These are phyloP conservation scores for Endothia cerciana DNA, from an alignment of 2,329 filamentous ascomycete species.

Conservation along the genomic window DNA sequence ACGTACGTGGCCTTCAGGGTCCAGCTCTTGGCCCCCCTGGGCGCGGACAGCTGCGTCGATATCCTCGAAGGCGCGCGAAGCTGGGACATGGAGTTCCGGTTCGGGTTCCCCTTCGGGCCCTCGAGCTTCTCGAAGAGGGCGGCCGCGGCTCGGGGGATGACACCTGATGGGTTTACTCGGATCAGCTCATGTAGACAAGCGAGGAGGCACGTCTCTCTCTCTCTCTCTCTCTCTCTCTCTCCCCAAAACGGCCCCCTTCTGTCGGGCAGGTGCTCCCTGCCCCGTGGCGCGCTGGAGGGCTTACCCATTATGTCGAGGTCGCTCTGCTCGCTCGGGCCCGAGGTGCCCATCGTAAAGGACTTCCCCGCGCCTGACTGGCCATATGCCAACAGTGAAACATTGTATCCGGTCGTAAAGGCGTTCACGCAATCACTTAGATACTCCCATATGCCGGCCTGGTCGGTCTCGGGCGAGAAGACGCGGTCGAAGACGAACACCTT, in stretches of 20 bases:
- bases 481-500: constrained; percentile 97
- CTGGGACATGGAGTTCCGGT: constrained; percentile 73
- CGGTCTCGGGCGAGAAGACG: constrained; percentile 82
- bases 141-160: constrained; percentile 89
- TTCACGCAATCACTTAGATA: constrained; percentile 89
- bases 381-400: constrained; percentile 95
- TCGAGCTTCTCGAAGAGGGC: constrained; percentile 88
- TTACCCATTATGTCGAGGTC: constrained; percentile 77
- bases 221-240: not conserved
- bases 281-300: too few species aligned
- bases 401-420: constrained; percentile 94
- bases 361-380: constrained; percentile 97
- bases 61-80: constrained; percentile 81
- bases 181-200: constrained; percentile 27
- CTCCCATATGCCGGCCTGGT: constrained; percentile 91
- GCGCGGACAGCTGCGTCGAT: constrained; percentile 56
- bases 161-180: constrained; percentile 61
- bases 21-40: constrained; percentile 76
- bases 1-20: constrained; percentile 92
- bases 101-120: constrained; percentile 47
- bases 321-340: constrained; percentile 77
- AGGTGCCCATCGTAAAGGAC: constrained; percentile 98
- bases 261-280: too few species aligned
- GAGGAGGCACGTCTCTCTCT: not conserved
- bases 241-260: not conserved